Conservation (phyloP, 495 filamentous ascomycete species). For the Lentithecium fluviatile region DNA sequence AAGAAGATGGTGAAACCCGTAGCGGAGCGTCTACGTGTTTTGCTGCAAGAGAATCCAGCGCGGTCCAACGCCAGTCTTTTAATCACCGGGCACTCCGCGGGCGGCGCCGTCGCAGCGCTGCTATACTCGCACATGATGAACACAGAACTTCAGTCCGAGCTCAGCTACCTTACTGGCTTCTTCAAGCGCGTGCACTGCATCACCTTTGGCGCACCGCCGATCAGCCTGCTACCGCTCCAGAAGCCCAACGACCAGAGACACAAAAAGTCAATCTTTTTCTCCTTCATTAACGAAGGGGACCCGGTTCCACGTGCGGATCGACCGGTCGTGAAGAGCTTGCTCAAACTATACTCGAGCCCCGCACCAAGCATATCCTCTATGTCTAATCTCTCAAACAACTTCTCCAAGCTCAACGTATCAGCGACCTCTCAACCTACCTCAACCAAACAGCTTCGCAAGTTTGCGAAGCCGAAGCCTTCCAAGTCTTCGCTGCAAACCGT, state of each 20-base stretch:
- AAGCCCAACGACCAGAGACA: conserved; percentile 52
- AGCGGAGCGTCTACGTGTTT: conserved; percentile 61
- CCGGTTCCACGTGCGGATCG: conserved; percentile 75
- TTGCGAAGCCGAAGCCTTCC: neutral
- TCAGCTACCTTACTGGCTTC: conserved; percentile 61
- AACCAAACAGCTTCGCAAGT: neutral
- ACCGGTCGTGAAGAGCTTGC: conserved; percentile 65
- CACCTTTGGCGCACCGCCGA: conserved; percentile 76
- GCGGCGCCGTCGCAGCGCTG: conserved; percentile 74
- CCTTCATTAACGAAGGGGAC: conserved; percentile 82
- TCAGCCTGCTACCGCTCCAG: conserved; percentile 66
- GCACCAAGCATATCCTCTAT: conserved; percentile 16
- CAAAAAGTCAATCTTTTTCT: conserved; percentile 67
- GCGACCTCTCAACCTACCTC: conserved; percentile 6
- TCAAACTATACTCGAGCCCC: conserved; percentile 68
- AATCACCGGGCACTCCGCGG: conserved; percentile 81
- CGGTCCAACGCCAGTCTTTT: conserved; percentile 65
- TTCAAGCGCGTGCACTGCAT: conserved; percentile 80
- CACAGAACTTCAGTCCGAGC: conserved; percentile 56
- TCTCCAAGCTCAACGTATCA: conserved; percentile 21
- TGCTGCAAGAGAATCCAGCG: conserved; percentile 68
- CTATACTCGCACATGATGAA: conserved; percentile 78
- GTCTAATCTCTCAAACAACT: neutral
- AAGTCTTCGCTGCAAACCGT: conserved; percentile 10
- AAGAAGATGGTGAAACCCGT: conserved; percentile 71